phyloP scores from a whole-genome alignment of 1,284 basidiomycete genomes.

The Cryptococcus deneoformans region DNA sequence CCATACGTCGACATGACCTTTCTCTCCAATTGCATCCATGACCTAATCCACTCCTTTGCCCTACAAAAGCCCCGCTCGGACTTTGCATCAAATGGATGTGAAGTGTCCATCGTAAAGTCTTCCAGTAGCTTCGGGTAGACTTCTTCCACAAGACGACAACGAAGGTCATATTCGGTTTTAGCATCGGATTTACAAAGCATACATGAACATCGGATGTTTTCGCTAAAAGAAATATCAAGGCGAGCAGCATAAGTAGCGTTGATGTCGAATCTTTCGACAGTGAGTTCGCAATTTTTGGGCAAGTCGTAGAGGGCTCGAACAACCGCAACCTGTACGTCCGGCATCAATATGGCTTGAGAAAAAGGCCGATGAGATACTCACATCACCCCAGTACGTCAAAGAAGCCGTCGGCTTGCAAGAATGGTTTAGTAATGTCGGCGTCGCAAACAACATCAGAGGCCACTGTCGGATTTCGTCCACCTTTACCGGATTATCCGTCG shows the following conservation, averaged over 20 bases:
- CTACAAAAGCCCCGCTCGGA: neutral
- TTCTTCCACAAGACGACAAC: neutral
- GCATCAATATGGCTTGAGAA: neutral
- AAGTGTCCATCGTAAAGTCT: neutral
- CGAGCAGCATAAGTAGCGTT: slow-evolving; percentile 1
- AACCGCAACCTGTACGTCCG: neutral
- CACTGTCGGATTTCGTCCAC: neutral
- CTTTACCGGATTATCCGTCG: neutral
- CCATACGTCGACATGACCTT: neutral
- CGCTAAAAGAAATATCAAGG: neutral
- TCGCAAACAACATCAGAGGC: neutral
- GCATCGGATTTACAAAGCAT: slow-evolving; percentile 3
- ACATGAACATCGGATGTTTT: slow-evolving; percentile 7
- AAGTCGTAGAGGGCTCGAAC: slow-evolving; percentile 5
- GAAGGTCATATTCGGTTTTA: neutral
- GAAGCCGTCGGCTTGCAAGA: neutral
- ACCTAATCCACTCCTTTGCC: neutral
- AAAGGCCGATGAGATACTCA: neutral
- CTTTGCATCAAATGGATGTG: neutral
- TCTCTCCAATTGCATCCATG: slow-evolving; percentile 1
- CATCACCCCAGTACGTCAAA: neutral
- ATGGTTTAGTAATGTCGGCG: neutral
- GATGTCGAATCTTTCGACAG: neutral
- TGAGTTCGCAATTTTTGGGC: slow-evolving; percentile 3
- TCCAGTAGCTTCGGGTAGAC: neutral